A percentile compares a stretch with the other conserved stretches of the same genome.
Evolutionary conservation across 106 monocot species (phyloP).

Genomic region (Iris macrosiphon): DNA sequence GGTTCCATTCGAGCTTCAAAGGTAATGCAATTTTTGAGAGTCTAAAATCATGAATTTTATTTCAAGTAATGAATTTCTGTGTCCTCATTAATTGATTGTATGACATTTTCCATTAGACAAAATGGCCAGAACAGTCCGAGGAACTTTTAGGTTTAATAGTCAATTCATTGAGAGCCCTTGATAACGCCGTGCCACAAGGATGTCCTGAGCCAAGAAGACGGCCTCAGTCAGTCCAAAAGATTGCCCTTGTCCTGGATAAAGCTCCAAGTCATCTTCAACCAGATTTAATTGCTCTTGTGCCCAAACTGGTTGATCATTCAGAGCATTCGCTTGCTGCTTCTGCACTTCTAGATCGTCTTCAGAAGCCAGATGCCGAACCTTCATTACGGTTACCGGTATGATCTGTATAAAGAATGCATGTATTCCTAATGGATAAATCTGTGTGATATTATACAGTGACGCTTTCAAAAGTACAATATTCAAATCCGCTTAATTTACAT

Average conservation of each 20-base stretch:
- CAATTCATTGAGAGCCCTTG: slow-evolving; percentile 80
- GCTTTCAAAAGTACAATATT: no score
- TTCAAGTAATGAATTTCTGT: no score
- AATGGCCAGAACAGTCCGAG: slow-evolving; percentile 91
- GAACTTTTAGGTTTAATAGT: slow-evolving; percentile 86
- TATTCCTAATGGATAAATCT: no score
- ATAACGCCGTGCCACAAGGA: slow-evolving; percentile 75
- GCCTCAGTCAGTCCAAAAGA: slow-evolving; percentile 73
- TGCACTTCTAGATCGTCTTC: slow-evolving; percentile 60
- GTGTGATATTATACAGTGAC: no score
- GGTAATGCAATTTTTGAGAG: slow-evolving; percentile 34
- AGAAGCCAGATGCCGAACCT: slow-evolving; percentile 60
- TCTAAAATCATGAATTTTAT: no score
- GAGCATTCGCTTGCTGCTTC: slow-evolving; percentile 83
- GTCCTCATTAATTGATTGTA: slow-evolving; percentile 2
- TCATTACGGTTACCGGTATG: slow-evolving; percentile 54
- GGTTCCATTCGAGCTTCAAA: slow-evolving; percentile 35
- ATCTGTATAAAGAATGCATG: slow-evolving; percentile 1
- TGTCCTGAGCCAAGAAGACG: slow-evolving; percentile 63
- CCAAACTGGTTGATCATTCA: slow-evolving; percentile 73
- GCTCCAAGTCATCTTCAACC: slow-evolving; percentile 75
- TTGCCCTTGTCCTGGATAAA: slow-evolving; percentile 80
- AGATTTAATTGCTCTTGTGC: slow-evolving; percentile 72
- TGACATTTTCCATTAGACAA: slow-evolving; percentile 35
- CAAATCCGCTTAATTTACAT: no score